Evolutionary conservation across 495 filamentous ascomycete species (phyloP).

Genomic region (Podospora comata): DNA sequence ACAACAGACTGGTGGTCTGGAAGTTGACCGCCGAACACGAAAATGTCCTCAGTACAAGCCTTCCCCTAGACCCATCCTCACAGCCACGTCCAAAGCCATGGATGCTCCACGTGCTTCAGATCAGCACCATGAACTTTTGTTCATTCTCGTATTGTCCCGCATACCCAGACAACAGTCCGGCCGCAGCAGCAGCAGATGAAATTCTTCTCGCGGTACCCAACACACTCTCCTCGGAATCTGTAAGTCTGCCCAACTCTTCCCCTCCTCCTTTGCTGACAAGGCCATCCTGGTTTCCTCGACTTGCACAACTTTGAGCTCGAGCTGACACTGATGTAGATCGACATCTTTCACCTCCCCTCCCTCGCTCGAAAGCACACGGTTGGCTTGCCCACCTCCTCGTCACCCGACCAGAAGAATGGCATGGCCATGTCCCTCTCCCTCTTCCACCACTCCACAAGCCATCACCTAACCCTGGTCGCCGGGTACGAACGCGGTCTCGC

Average conservation of each 20-base stretch:
- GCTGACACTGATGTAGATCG: conserved; percentile 50
- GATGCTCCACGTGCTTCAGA: conserved; percentile 75
- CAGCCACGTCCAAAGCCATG: conserved; percentile 64
- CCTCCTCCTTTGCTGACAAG: background rate
- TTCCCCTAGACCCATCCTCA: conserved; percentile 61
- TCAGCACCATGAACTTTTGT: conserved; percentile 96
- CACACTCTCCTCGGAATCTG: conserved; percentile 68
- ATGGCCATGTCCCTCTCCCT: conserved; percentile 88
- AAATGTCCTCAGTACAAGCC: conserved; percentile 56
- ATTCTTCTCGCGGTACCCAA: conserved; percentile 73
- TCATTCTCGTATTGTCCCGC: conserved; percentile 66
- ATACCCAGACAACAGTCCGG: conserved; percentile 1
- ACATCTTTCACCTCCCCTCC: conserved; percentile 81
- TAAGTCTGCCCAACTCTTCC: conserved; percentile 33
- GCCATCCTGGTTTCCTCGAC: background rate
- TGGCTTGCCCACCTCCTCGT: background rate
- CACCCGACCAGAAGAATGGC: conserved; percentile 53
- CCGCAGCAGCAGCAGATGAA: conserved; percentile 29
- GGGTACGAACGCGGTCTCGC: conserved; percentile 86
- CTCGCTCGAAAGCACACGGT: conserved; percentile 67
- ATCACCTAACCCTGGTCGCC: conserved; percentile 53
- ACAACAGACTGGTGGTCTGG: conserved; percentile 86
- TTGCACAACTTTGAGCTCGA: background rate
- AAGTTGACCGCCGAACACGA: conserved; percentile 64
- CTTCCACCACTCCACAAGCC: conserved; percentile 40